Conservation (phyloP, 2,329 filamentous ascomycete genomes). For the Ceratocystis albifundus region DNA sequence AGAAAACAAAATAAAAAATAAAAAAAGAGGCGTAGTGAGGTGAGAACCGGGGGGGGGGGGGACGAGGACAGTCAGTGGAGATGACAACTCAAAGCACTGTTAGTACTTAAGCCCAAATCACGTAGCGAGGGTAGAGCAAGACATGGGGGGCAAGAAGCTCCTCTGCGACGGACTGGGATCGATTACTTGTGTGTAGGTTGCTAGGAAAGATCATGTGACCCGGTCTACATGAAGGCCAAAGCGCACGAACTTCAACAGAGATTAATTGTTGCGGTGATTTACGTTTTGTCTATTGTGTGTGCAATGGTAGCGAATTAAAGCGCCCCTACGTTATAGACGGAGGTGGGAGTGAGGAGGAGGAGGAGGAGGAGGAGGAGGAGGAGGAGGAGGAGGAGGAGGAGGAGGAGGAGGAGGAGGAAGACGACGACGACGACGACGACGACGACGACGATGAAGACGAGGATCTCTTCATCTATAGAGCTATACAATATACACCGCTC, state of each 20-base stretch:
- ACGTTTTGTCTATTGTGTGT: background rate
- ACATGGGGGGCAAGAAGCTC: background rate
- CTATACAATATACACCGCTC: background rate
- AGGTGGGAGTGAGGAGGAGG: background rate
- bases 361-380: too few species aligned
- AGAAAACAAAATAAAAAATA: too few species aligned
- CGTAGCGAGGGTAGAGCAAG: background rate
- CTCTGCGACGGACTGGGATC: background rate
- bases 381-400: too few species aligned
- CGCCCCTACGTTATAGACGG: background rate
- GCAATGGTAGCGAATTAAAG: background rate
- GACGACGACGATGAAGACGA: too few species aligned
- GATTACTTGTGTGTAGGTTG: background rate
- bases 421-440: too few species aligned
- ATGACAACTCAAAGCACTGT: background rate
- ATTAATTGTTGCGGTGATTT: background rate
- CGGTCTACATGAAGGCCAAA: background rate
- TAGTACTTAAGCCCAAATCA: background rate
- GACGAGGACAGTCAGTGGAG: background rate
- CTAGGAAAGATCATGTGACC: constrained; percentile 4
- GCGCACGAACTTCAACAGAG: background rate
- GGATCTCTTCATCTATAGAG: background rate
- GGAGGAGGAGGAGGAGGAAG: too few species aligned
- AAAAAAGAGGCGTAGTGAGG: background rate
- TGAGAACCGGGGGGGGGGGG: background rate